Percentiles rank a stretch among this genome's conserved stretches.
Conservation (phyloP, 176 grass and related monocot genomes). For the Avena insularis region DNA sequence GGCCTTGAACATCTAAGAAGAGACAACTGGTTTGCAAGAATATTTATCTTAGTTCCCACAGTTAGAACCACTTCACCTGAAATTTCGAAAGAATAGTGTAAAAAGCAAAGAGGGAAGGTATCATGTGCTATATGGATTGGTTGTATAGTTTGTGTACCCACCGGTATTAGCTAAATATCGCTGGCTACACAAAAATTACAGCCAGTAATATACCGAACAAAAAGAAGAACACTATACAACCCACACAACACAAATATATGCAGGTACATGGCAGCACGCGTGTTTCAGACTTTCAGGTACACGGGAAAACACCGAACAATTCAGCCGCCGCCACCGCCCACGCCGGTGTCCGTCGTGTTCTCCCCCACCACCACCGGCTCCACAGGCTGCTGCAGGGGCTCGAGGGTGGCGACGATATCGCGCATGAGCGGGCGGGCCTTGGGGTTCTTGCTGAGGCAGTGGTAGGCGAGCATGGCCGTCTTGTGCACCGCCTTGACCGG, state of each 20-base stretch:
- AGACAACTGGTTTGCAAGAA: no score
- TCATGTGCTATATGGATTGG: neutral
- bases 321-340: conserved; percentile 19
- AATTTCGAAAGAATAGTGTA: neutral
- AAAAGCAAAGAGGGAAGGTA: neutral
- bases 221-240: neutral
- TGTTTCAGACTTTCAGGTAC: neutral
- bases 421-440: conserved; percentile 84
- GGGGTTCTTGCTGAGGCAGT: conserved; percentile 76
- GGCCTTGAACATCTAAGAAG: no score
- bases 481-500: conserved; percentile 70
- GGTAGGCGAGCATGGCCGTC: conserved; percentile 76
- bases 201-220: neutral
- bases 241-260: neutral
- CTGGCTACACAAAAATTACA: neutral
- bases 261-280: neutral
- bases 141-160: neutral
- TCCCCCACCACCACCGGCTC: conserved; percentile 8
- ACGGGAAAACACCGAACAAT: neutral
- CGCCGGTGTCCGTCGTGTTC: neutral
- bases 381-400: conserved; percentile 54
- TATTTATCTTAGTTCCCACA: neutral
- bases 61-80: neutral
- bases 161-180: neutral
- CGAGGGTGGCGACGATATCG: conserved; percentile 66